Evolutionary conservation across 768 basidiomycete genomes (phyloP), one percentile per base, ranked within the genome.

Genomic region (Russula foetens): DNA sequence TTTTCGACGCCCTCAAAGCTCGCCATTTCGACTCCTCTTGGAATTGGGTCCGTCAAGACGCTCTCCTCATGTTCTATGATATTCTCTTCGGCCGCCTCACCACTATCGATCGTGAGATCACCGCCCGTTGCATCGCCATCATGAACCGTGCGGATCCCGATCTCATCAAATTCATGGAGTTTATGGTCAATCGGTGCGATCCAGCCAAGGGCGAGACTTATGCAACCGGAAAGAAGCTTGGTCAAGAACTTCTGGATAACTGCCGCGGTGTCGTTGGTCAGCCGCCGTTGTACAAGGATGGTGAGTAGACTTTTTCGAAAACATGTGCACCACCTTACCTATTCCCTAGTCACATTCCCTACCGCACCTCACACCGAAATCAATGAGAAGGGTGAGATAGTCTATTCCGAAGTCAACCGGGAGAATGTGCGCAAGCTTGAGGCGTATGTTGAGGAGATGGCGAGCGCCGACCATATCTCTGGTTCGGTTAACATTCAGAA

Each of bases 31-130:
- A 98, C 71, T 98, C 96, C 2, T 93, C 90, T 7, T 99, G 96
- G 97, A 99, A 99, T 71, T 99, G 97, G 97, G 96, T 89, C 47
- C 87, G 96, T 62, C 97, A 99, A 75, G 95, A 97, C 63, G 92
- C 94, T 17, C 79, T 98, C 28, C 77, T 92, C 61, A 95, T 99
- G 92, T 98, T 86, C 77, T 98, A 95, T 74, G 96, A 98, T 72
- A 97, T 99, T 75, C 93, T 99, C 67, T 93, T 94, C 67, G 97
- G 97, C 50, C 86, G 88, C 47, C 83, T 97, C 57, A 94, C 88
- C 24, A 93, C 92, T 19, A 90, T 98, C 65, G 94, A 98, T 69
- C 89, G 93, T 54, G 93, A 96, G 71, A 93, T 95, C 73, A 97
- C 97, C 14, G 92, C 94, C 65, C 90, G 95, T 57, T 98, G 96